Percentiles rank a stretch among this genome's conserved stretches.
phyloP scores from a whole-genome alignment of 805 yeast genomes.

The Candida nonsorbophila region DNA sequence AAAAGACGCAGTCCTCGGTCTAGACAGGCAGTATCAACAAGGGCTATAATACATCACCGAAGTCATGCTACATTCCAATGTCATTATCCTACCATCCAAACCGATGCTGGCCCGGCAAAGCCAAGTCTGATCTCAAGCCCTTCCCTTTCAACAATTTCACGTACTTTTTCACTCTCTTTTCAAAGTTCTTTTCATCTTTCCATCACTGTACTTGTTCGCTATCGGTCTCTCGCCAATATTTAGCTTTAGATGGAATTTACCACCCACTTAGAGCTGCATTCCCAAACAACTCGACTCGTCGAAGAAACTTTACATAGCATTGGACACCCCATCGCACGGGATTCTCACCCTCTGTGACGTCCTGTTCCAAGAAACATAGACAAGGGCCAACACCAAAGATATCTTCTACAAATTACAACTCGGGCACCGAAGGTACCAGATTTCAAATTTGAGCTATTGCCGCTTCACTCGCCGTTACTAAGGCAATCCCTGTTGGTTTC shows the following conservation, averaged over 20 bases:
- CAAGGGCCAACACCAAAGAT: conserved; percentile 23
- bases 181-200: conserved; percentile 42
- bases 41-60: conserved; percentile 22
- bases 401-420: conserved; percentile 36
- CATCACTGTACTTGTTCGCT: conserved; percentile 44
- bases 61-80: conserved; percentile 22
- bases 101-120: conserved; percentile 25
- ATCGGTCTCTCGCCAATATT: conserved; percentile 45
- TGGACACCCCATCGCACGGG: conserved; percentile 29
- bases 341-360: conserved; percentile 40
- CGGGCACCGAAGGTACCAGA: conserved; percentile 33
- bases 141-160: conserved; percentile 43
- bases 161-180: conserved; percentile 41
- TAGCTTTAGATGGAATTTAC: conserved; percentile 37
- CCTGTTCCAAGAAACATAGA: conserved; percentile 16
- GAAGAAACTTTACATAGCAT: conserved; percentile 21
- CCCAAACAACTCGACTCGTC: conserved; percentile 35
- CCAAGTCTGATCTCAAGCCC: conserved; percentile 37
- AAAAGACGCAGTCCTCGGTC: conserved; percentile 29
- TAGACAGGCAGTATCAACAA: conserved; percentile 14
- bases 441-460: conserved; percentile 37
- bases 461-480: conserved; percentile 40
- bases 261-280: conserved; percentile 37
- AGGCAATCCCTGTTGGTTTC: conserved; percentile 43
- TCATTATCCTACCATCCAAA: conserved; percentile 26